phyloP scores from a whole-genome alignment of 768 basidiomycete species.

The Tulasnella sp. region DNA sequence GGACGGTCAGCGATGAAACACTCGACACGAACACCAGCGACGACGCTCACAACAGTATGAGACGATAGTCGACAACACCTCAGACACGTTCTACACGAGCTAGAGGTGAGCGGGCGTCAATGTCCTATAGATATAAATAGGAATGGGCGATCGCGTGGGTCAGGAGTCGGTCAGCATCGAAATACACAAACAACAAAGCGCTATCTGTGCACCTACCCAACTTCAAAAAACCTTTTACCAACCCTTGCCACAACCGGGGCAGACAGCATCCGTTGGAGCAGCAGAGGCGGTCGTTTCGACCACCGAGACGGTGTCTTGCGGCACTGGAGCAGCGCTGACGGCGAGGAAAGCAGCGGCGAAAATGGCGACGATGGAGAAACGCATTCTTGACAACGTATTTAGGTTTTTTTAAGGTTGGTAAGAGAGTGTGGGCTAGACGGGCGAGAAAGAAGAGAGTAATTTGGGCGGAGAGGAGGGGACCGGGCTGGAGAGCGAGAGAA shows the following conservation, averaged over 20 bases:
- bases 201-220: neutral
- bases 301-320: neutral
- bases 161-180: neutral
- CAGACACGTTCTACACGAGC: neutral
- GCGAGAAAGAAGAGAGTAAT: neutral
- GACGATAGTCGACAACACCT: neutral
- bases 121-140: neutral
- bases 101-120: neutral
- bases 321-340: conserved; percentile 18
- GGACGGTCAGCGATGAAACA: neutral
- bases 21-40: neutral
- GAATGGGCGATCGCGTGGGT: neutral
- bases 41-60: neutral
- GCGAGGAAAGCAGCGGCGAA: conserved; percentile 1
- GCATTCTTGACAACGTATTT: conserved; percentile 11
- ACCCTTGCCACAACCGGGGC: neutral
- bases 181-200: neutral
- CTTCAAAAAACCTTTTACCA: neutral
- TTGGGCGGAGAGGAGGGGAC: neutral
- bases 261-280: neutral
- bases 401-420: neutral
- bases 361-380: conserved; percentile 19
- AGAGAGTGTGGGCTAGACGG: neutral
- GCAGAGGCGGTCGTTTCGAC: neutral
- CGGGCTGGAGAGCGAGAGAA: neutral